These are phyloP conservation scores for Waitea zeae DNA, from an alignment of 1,284 basidiomycete genomes.

Conservation along the genomic window DNA sequence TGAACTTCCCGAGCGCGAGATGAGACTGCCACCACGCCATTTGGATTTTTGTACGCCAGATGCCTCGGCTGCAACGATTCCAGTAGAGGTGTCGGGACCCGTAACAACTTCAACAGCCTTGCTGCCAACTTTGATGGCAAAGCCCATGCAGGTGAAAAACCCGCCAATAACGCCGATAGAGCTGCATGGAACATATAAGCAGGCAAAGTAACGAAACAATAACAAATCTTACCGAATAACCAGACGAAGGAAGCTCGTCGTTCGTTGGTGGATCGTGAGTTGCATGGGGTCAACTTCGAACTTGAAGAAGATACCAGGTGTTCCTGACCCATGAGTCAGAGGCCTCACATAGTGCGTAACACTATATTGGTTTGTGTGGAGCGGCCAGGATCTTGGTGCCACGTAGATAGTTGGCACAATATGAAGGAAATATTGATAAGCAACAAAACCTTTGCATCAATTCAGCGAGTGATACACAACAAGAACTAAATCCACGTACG, in stretches of 20 bases:
- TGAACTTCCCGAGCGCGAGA: constrained; percentile 18
- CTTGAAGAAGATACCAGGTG: constrained; percentile 93
- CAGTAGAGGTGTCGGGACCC: constrained; percentile 36
- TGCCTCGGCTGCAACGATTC: constrained; percentile 46
- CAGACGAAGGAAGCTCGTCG: constrained; percentile 66
- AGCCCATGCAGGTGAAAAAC: constrained; percentile 65
- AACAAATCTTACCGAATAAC: constrained; percentile 47
- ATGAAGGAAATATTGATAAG: constrained; percentile 93
- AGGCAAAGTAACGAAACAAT: constrained; percentile 5
- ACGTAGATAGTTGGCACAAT: constrained; percentile 93
- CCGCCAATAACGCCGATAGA: constrained; percentile 69
- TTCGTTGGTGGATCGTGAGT: constrained; percentile 76
- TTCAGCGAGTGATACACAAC: not conserved
- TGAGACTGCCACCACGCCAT: constrained; percentile 27
- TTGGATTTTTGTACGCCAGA: constrained; percentile 23
- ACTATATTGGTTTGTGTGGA: constrained; percentile 87
- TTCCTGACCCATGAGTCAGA: constrained; percentile 61
- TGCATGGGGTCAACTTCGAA: constrained; percentile 89
- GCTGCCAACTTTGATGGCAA: constrained; percentile 51
- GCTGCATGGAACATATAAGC: constrained; percentile 14
- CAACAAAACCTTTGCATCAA: constrained; percentile 55
- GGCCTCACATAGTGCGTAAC: constrained; percentile 84
- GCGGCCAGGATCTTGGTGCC: constrained; percentile 36
- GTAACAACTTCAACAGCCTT: constrained; percentile 51
- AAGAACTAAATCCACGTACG: constrained; percentile 37